These are phyloP conservation scores for Saussurea involucrata DNA, from an alignment of 129 eudicot species.

Conservation along the genomic window DNA sequence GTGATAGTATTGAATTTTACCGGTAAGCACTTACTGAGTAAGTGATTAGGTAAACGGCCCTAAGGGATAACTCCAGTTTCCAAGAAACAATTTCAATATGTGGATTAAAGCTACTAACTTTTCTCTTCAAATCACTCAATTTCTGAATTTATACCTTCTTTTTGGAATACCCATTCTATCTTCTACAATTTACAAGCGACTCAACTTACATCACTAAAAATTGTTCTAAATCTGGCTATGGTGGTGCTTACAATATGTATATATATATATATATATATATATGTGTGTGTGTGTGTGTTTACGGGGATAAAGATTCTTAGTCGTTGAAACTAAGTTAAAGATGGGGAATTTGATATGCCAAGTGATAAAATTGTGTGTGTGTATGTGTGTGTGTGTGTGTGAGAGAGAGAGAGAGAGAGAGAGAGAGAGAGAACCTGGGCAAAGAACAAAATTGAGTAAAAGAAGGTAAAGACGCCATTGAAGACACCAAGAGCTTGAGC, in stretches of 20 bases:
- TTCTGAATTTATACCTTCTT: background rate
- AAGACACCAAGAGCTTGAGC: constrained; percentile 25
- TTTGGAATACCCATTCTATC: background rate
- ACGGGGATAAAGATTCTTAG: background rate
- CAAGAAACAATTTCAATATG: background rate
- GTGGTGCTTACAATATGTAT: background rate
- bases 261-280: background rate
- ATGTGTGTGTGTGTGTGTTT: background rate
- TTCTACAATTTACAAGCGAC: background rate
- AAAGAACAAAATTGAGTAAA: constrained; percentile 56
- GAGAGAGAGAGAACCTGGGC: constrained; percentile 55
- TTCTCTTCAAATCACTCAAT: background rate
- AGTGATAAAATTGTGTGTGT: background rate
- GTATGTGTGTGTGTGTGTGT: background rate
- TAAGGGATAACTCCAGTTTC: background rate
- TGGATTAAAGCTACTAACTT: background rate
- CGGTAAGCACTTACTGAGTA: no score
- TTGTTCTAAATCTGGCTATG: background rate
- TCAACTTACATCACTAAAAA: background rate
- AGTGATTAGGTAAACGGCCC: no score
- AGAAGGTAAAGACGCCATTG: constrained; percentile 72
- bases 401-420: constrained; percentile 10
- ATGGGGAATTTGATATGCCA: background rate
- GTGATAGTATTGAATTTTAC: no score
- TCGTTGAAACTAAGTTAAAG: background rate